Conservation (phyloP, 129 eudicot species). For the Deinandra increscens region DNA sequence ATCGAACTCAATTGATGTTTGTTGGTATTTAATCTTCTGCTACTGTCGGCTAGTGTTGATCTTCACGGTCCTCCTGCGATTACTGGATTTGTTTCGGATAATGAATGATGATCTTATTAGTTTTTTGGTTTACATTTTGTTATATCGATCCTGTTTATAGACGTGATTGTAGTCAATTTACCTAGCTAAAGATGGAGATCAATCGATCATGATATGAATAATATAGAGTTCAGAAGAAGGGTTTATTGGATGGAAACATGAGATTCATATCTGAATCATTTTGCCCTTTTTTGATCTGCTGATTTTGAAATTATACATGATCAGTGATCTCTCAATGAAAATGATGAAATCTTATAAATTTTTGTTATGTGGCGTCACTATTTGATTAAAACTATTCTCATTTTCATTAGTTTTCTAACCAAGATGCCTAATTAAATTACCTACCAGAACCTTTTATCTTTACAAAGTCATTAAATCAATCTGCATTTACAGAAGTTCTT, state of each 20-base stretch:
- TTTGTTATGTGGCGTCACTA: too few species aligned
- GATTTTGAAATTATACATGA: neutral
- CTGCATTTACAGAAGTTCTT: neutral
- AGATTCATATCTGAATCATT: conserved; percentile 16
- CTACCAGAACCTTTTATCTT: neutral
- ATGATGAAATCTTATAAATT: too few species aligned
- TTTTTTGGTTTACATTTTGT: neutral
- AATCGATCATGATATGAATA: neutral
- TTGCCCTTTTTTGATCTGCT: conserved; percentile 6
- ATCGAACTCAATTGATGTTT: conserved; percentile 1
- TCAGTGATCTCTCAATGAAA: too few species aligned
- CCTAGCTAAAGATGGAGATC: neutral
- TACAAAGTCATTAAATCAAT: neutral
- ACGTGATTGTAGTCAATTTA: conserved; percentile 14
- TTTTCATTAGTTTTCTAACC: too few species aligned
- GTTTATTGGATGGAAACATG: neutral
- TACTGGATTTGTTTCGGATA: neutral
- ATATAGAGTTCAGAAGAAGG: neutral
- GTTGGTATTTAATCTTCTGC: neutral
- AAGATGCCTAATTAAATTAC: too few species aligned
- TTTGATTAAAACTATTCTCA: too few species aligned
- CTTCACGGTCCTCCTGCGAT: neutral
- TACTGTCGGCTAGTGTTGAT: neutral
- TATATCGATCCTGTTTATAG: neutral
- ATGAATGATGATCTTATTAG: neutral